Conservation (phyloP, 163 green algal species). For the Prototheca stagnorum region DNA sequence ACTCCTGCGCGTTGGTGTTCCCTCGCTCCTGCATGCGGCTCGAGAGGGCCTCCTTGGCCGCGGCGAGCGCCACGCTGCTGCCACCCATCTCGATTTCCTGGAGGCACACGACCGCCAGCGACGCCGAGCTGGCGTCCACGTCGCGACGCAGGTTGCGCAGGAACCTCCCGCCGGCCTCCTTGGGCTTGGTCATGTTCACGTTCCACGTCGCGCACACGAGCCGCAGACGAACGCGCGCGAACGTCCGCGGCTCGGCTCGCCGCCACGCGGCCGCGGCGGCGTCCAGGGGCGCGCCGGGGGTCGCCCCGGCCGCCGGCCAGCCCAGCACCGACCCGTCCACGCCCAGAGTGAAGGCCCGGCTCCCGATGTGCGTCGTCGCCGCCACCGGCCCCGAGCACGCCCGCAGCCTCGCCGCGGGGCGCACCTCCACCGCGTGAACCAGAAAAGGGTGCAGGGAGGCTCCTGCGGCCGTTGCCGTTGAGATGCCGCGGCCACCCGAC, state of each 20-base stretch:
- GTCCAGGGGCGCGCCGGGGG: background rate
- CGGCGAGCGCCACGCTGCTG: constrained; percentile 52
- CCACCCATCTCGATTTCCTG: constrained; percentile 91
- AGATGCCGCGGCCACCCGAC: no score
- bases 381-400: no score
- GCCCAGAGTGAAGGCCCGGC: constrained; percentile 31
- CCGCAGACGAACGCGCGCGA: constrained; percentile 6
- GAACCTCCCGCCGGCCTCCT: constrained; percentile 6
- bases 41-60: constrained; percentile 41
- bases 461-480: no score
- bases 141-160: constrained; percentile 23
- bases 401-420: no score
- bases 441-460: no score
- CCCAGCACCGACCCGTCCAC: constrained; percentile 32
- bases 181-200: constrained; percentile 45
- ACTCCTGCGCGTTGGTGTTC: constrained; percentile 59
- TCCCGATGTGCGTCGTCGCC: no score
- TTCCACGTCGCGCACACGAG: constrained; percentile 66
- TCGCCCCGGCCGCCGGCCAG: constrained; percentile 16
- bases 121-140: constrained; percentile 3
- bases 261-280: background rate
- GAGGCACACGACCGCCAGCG: constrained; percentile 59
- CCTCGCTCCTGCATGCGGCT: constrained; percentile 41
- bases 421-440: no score
- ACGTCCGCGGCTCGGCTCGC: background rate